phyloP scores from a whole-genome alignment of 208 protist genomes.

The Leishmania guyanensis region DNA sequence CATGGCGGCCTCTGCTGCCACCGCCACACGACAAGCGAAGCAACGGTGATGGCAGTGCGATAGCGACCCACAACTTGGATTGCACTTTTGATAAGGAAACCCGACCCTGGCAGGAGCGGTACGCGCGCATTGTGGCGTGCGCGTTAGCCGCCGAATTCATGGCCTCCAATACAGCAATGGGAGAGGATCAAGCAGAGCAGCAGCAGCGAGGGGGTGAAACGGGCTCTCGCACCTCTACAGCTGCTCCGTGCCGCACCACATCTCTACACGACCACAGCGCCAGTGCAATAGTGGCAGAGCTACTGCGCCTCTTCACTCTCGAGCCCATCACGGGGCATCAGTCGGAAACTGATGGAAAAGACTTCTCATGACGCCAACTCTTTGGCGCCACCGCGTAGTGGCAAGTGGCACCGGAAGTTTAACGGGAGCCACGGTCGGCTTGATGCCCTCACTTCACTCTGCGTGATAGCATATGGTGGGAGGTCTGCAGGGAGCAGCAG shows the following conservation, averaged over 20 bases:
- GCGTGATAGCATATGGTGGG: neutral
- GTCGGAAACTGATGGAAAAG: neutral
- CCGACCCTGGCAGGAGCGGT: conserved; percentile 8
- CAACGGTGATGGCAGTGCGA: neutral
- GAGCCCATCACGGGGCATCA: neutral
- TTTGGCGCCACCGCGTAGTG: neutral
- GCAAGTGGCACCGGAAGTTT: neutral
- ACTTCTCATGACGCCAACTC: neutral
- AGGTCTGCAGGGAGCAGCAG: neutral
- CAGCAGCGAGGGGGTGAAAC: neutral
- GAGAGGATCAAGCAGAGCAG: neutral
- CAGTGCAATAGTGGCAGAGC: conserved; percentile 26
- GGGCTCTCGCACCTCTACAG: neutral
- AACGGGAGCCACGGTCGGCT: neutral
- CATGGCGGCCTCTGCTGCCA: neutral
- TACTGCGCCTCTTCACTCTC: conserved; percentile 31
- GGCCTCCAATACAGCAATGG: neutral
- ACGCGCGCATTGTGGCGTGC: conserved; percentile 21
- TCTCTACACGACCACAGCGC: conserved; percentile 15
- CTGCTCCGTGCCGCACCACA: neutral
- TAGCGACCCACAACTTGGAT: neutral
- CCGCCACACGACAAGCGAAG: neutral
- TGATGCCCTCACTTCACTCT: neutral
- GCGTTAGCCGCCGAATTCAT: conserved; percentile 10
- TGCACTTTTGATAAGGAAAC: neutral